Conservation (phyloP, 257 asterid species). For the Verbena officinalis region DNA sequence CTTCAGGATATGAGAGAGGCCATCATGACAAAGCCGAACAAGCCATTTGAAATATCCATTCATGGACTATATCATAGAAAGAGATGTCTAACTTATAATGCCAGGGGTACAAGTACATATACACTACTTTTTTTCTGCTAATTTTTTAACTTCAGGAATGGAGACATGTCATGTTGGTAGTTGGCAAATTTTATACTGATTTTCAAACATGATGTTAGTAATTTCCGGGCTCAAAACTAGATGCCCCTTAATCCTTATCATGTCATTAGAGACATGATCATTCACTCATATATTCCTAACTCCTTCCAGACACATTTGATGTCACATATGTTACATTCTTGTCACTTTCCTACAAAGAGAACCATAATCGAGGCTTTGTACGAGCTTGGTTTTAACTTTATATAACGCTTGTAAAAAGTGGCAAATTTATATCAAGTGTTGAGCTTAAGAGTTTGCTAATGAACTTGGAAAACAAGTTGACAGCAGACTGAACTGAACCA, state of each 20-base stretch:
- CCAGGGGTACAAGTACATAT: background rate
- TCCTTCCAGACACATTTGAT: background rate
- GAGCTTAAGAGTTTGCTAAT: background rate
- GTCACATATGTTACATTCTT: too few species aligned
- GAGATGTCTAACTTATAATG: slow-evolving; percentile 32
- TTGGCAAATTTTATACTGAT: background rate
- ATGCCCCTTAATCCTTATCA: too few species aligned
- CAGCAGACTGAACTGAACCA: background rate
- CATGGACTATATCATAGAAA: slow-evolving; percentile 44
- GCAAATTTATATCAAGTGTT: too few species aligned
- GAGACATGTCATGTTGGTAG: background rate
- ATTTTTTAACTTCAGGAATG: background rate
- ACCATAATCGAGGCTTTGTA: too few species aligned
- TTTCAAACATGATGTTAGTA: background rate
- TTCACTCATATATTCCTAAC: background rate
- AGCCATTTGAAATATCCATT: slow-evolving; percentile 49
- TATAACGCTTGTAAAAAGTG: too few species aligned
- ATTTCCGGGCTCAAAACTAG: too few species aligned
- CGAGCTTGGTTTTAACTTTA: too few species aligned
- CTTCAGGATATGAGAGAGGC: slow-evolving; percentile 74
- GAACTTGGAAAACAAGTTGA: background rate
- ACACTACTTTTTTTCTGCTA: background rate
- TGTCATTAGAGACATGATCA: background rate
- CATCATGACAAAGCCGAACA: slow-evolving; percentile 57
- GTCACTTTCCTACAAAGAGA: too few species aligned